phyloP scores from a whole-genome alignment of 1,139 yeast species.

The Kodamaea plutei region DNA sequence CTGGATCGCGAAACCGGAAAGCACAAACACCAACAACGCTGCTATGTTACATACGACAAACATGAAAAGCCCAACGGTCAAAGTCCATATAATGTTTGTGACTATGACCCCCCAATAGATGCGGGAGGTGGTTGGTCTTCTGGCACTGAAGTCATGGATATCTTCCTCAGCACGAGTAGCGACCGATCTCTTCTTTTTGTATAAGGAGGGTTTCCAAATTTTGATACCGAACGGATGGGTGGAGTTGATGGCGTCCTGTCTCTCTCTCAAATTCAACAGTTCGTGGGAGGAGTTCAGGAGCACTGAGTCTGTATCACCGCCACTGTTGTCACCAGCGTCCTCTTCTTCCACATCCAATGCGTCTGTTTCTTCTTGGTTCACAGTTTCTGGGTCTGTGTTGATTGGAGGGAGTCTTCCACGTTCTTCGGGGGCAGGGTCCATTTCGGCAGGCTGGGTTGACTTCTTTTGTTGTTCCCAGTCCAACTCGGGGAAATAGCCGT shows the following conservation, averaged over 20 bases:
- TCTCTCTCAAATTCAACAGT: slow-evolving; percentile 83
- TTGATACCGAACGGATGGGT: slow-evolving; percentile 98
- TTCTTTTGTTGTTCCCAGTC: slow-evolving; percentile 1
- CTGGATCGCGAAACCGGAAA: slow-evolving; percentile 45
- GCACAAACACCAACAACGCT: slow-evolving; percentile 37
- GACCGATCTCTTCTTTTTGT: slow-evolving; percentile 88
- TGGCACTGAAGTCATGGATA: slow-evolving; percentile 68
- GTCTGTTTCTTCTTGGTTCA: slow-evolving; percentile 3
- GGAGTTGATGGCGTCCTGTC: slow-evolving; percentile 93
- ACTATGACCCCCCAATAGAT: slow-evolving; percentile 62
- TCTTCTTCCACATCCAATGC: slow-evolving; percentile 7
- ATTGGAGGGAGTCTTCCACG: slow-evolving; percentile 10
- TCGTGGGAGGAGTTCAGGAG: slow-evolving; percentile 52
- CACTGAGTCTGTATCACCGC: slow-evolving; percentile 28
- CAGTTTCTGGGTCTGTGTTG: slow-evolving; percentile 6
- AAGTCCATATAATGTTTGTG: slow-evolving; percentile 75
- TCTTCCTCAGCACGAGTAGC: slow-evolving; percentile 91
- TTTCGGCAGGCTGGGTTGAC: no score
- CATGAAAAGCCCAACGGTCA: slow-evolving; percentile 65
- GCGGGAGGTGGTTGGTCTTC: slow-evolving; percentile 37
- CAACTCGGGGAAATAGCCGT: slow-evolving; percentile 12
- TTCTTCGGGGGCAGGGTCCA: slow-evolving; percentile 1
- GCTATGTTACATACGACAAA: slow-evolving; percentile 49
- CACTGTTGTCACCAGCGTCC: slow-evolving; percentile 21
- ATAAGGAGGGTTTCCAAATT: slow-evolving; percentile 97